A percentile compares a stretch with the other conserved stretches of the same genome.
Evolutionary conservation across 768 basidiomycete species (phyloP).

Genomic region (Podaxis mareebaensis): DNA sequence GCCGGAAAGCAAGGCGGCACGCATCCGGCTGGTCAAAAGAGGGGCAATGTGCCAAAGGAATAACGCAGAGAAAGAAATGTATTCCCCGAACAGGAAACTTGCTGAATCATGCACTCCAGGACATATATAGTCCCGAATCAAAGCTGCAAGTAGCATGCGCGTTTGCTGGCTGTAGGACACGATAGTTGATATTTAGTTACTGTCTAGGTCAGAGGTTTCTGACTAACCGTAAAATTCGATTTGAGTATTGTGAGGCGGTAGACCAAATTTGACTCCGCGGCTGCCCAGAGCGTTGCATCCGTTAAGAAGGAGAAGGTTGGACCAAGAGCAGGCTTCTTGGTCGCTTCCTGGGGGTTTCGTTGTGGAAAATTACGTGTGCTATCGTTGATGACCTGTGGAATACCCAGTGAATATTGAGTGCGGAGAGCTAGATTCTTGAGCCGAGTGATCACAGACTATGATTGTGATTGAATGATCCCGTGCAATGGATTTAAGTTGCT

Average conservation of each 20-base stretch:
- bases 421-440: background rate
- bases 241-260: constrained; percentile 21
- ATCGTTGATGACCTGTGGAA: constrained; percentile 59
- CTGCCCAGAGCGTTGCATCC: constrained; percentile 75
- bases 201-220: background rate
- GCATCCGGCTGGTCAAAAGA: background rate
- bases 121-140: constrained; percentile 6
- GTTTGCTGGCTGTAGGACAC: background rate
- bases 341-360: constrained; percentile 20
- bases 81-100: background rate
- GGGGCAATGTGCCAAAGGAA: background rate
- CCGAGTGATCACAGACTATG: constrained; percentile 44
- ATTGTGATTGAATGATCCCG: constrained; percentile 45
- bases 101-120: background rate
- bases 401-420: background rate
- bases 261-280: constrained; percentile 23
- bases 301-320: constrained; percentile 73
- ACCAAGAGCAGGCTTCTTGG: constrained; percentile 70
- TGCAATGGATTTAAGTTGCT: constrained; percentile 53
- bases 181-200: background rate
- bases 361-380: constrained; percentile 34
- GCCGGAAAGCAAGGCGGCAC: background rate
- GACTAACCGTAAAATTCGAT: constrained; percentile 25
- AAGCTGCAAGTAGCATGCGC: constrained; percentile 1
- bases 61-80: background rate